phyloP scores from a whole-genome alignment of 371 early-diverging fungal genomes.

The Encephalitozoon hellem region DNA sequence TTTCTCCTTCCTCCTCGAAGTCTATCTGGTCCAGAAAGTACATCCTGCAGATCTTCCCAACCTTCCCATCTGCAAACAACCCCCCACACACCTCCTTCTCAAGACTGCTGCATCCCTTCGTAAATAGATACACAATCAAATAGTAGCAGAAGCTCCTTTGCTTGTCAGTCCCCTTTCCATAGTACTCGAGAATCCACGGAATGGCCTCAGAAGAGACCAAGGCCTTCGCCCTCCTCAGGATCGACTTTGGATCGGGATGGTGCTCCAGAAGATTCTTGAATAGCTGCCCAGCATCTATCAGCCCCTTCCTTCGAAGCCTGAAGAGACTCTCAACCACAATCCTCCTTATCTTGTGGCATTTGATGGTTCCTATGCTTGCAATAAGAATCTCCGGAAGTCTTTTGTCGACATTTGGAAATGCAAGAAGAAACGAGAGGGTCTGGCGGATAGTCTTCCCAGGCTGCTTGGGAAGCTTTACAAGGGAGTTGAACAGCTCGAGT shows the following conservation, averaged over 20 bases:
- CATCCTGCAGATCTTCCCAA: slow-evolving; percentile 23
- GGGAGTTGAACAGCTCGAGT: background rate
- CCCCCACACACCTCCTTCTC: slow-evolving; percentile 31
- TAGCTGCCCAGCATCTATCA: background rate
- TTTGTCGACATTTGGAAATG: background rate
- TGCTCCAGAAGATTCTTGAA: slow-evolving; percentile 14
- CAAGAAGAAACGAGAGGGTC: slow-evolving; percentile 5
- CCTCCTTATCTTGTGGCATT: slow-evolving; percentile 9
- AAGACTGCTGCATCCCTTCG: background rate
- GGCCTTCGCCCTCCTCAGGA: background rate
- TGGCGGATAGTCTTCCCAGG: slow-evolving; percentile 24
- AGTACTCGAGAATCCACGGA: slow-evolving; percentile 20
- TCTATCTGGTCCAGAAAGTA: slow-evolving; percentile 40
- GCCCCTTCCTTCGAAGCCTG: background rate
- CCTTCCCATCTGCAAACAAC: slow-evolving; percentile 20
- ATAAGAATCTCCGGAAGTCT: background rate
- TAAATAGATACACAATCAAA: slow-evolving; percentile 30
- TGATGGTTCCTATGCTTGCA: background rate
- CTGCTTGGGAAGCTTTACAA: slow-evolving; percentile 14
- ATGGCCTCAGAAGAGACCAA: background rate
- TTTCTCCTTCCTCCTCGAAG: slow-evolving; percentile 12
- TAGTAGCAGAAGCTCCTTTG: slow-evolving; percentile 45
- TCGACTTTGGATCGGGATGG: background rate
- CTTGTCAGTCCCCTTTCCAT: slow-evolving; percentile 37
- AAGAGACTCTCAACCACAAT: background rate